phyloP scores from a whole-genome alignment of 164 flowering plant species.

The Taxillus chinensis region DNA sequence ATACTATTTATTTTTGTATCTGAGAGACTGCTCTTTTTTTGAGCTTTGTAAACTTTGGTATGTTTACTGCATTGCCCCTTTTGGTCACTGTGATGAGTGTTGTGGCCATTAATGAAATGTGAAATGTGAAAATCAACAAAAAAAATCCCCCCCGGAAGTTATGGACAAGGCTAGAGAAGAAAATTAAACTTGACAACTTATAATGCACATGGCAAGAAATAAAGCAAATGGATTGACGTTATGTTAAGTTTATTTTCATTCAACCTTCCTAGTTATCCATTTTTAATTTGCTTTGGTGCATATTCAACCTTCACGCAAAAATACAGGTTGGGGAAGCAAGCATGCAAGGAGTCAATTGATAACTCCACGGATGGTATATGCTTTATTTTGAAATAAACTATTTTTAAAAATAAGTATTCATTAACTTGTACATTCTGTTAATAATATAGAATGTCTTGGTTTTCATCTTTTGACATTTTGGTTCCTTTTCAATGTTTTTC shows the following conservation, averaged over 20 bases:
- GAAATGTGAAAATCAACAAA: background rate
- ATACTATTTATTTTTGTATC: too few species aligned
- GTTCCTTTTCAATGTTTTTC: too few species aligned
- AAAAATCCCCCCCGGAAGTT: background rate
- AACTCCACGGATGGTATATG: conserved; percentile 78
- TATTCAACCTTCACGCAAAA: conserved; percentile 42
- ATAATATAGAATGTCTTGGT: too few species aligned
- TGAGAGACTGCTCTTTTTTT: too few species aligned
- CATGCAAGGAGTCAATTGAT: conserved; percentile 67
- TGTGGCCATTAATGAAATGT: background rate
- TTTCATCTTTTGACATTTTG: too few species aligned
- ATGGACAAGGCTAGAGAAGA: background rate
- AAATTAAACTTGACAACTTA: background rate
- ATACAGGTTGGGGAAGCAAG: conserved; percentile 83
- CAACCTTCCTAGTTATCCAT: background rate
- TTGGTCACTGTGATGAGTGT: too few species aligned
- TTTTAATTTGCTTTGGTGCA: background rate
- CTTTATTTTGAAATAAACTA: background rate
- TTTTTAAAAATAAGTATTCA: too few species aligned
- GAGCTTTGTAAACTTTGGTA: too few species aligned
- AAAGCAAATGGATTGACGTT: background rate
- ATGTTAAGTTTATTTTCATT: background rate
- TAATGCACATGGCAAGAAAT: background rate
- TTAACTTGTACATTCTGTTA: too few species aligned
- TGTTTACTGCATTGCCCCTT: too few species aligned